Evolutionary conservation across 2,329 filamentous ascomycete species (phyloP).

Genomic region (Zasmidium angulare): DNA sequence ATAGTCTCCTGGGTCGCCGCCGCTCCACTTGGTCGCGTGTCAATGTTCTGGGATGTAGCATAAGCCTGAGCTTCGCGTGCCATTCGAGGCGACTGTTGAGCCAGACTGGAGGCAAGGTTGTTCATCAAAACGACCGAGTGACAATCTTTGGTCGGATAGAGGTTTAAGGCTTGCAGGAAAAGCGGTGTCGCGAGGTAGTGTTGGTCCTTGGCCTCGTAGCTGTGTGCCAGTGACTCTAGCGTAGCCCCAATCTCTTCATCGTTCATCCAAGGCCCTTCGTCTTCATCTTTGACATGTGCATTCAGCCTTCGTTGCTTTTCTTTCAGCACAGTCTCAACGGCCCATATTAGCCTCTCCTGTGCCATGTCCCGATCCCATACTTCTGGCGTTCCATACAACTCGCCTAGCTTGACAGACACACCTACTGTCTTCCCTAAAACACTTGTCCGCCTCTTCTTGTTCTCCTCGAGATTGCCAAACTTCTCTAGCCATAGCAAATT

Average conservation of each 20-base stretch:
- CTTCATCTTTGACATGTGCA: conserved; percentile 55
- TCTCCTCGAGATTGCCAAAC: conserved; percentile 42
- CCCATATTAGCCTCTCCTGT: conserved; percentile 74
- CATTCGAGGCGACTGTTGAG: conserved; percentile 57
- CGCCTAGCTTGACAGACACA: conserved; percentile 79
- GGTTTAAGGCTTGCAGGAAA: conserved; percentile 77
- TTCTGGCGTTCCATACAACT: conserved; percentile 75
- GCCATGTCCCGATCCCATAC: conserved; percentile 72
- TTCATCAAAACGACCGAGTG: conserved; percentile 85
- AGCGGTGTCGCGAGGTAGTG: conserved; percentile 82
- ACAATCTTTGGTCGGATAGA: conserved; percentile 65
- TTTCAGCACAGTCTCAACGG: conserved; percentile 74
- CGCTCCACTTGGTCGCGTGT: conserved; percentile 41
- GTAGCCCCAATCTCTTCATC: conserved; percentile 71
- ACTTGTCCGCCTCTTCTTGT: conserved; percentile 58
- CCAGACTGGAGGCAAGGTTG: conserved; percentile 72
- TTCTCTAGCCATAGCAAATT: conserved; percentile 55
- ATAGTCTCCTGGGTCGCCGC: conserved; percentile 57
- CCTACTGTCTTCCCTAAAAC: conserved; percentile 72
- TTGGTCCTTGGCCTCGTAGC: conserved; percentile 71
- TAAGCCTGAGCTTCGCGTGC: conserved; percentile 30
- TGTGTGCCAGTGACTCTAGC: conserved; percentile 74
- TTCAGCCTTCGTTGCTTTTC: conserved; percentile 68
- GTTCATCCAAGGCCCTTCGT: conserved; percentile 70
- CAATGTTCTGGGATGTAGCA: conserved; percentile 35